Conservation (phyloP, 306 rosid species). For the Malus orientalis region DNA sequence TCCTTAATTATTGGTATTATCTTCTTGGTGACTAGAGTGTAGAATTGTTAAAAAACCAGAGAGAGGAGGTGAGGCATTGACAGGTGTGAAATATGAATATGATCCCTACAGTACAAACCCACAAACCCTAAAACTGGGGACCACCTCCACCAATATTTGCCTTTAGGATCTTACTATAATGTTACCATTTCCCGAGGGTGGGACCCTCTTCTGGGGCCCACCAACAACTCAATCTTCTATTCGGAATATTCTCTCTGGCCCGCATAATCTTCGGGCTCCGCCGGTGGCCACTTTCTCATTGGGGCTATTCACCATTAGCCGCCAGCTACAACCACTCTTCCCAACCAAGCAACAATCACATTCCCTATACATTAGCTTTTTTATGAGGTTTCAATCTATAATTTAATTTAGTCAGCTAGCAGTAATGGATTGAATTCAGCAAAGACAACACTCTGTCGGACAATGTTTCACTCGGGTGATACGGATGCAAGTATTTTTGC, state of each 20-base stretch:
- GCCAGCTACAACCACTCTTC: neutral
- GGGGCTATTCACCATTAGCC: neutral
- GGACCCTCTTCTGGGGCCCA: slow-evolving; percentile 22
- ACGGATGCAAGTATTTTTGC: rapidly evolving
- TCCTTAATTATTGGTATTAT: neutral
- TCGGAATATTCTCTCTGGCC: slow-evolving; percentile 29
- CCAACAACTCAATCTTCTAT: neutral
- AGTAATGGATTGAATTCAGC: neutral
- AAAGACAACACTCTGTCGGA: too few relatives aligned
- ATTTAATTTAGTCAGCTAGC: neutral
- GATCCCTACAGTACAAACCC: slow-evolving; percentile 18
- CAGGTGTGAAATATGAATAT: slow-evolving; percentile 16
- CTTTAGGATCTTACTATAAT: neutral
- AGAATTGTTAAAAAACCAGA: neutral
- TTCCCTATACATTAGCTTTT: neutral
- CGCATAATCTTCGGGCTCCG: slow-evolving; percentile 2
- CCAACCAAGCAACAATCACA: neutral
- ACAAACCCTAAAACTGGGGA: slow-evolving; percentile 6
- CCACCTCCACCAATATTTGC: slow-evolving; percentile 1
- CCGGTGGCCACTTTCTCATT: neutral
- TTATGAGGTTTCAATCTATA: neutral
- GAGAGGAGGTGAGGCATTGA: neutral
- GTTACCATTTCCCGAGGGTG: slow-evolving; percentile 18
- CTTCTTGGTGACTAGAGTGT: neutral
- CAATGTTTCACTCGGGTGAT: too few relatives aligned